Evolutionary conservation across 106 monocot genomes (phyloP).

Genomic region (Dendrobium huoshanense): DNA sequence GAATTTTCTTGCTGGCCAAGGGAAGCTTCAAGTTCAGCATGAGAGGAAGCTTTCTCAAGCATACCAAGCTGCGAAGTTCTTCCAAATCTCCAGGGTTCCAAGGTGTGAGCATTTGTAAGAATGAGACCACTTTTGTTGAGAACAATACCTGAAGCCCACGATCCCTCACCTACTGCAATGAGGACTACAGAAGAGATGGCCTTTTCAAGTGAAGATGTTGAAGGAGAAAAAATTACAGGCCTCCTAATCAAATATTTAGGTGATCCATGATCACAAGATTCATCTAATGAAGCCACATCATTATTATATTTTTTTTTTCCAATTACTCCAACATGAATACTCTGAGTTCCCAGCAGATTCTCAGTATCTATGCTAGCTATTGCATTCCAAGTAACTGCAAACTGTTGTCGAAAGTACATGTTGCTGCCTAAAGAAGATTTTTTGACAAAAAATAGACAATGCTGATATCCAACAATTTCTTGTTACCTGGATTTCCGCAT

Average conservation of each 20-base stretch:
- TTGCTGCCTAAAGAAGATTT: neutral
- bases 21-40: neutral
- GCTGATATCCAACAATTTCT: neutral
- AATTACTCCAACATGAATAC: conserved; percentile 3
- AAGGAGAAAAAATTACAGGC: conserved; percentile 9
- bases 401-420: conserved; percentile 22
- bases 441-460: conserved; percentile 1
- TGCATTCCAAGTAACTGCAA: conserved; percentile 82
- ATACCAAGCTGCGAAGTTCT: conserved; percentile 36
- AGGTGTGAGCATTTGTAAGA: conserved; percentile 88
- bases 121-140: conserved; percentile 70
- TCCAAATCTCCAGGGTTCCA: conserved; percentile 91
- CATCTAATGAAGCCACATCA: conserved; percentile 7
- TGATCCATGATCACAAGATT: neutral
- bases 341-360: conserved; percentile 13
- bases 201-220: conserved; percentile 36
- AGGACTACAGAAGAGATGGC: conserved; percentile 64
- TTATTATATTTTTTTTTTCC: conserved; percentile 5
- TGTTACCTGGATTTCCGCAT: conserved; percentile 79
- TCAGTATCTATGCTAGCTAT: conserved; percentile 33
- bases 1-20: conserved; percentile 7
- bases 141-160: conserved; percentile 93
- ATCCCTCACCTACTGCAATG: conserved; percentile 60
- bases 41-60: conserved; percentile 16
- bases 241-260: neutral